Conservation (phyloP, 768 basidiomycete species). For the Candolleomyces efflorescens region DNA sequence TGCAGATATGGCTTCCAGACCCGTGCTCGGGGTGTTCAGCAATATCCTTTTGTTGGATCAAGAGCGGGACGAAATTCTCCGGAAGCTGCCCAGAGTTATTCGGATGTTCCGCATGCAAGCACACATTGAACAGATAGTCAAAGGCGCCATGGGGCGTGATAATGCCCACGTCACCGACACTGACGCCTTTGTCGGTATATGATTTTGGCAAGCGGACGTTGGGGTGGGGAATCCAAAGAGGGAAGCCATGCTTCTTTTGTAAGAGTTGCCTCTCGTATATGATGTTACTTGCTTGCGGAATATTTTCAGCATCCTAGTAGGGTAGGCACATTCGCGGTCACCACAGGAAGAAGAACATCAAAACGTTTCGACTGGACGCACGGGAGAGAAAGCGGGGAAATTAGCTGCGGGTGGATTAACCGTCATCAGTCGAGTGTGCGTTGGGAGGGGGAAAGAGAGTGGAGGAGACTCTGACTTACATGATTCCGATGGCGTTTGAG, state of each 20-base stretch:
- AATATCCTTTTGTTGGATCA: constrained; percentile 10
- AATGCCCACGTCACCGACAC: constrained; percentile 37
- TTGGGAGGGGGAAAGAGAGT: not conserved
- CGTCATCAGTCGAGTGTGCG: not conserved
- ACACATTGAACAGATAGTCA: constrained; percentile 35
- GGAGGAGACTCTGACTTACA: not conserved
- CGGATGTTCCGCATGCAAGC: constrained; percentile 23
- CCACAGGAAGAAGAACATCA: too few species aligned
- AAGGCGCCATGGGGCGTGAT: constrained; percentile 30
- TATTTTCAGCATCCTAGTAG: not conserved
- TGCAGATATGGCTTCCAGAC: constrained; percentile 12
- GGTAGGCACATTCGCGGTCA: too few species aligned
- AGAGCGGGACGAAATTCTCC: constrained; percentile 21
- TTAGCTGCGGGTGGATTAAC: not conserved
- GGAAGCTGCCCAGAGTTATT: constrained; percentile 27
- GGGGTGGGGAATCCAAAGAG: constrained; percentile 31
- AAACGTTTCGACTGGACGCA: not conserved
- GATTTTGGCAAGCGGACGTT: constrained; percentile 17
- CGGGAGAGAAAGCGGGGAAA: not conserved
- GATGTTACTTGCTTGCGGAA: constrained; percentile 5
- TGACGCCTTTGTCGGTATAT: constrained; percentile 24
- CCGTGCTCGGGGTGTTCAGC: constrained; percentile 9
- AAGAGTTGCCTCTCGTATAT: constrained; percentile 19
- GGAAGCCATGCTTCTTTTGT: constrained; percentile 26
- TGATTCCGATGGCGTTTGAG: not conserved